Evolutionary conservation across 805 yeast genomes (phyloP).

Genomic region (Kodamaea leandrae): DNA sequence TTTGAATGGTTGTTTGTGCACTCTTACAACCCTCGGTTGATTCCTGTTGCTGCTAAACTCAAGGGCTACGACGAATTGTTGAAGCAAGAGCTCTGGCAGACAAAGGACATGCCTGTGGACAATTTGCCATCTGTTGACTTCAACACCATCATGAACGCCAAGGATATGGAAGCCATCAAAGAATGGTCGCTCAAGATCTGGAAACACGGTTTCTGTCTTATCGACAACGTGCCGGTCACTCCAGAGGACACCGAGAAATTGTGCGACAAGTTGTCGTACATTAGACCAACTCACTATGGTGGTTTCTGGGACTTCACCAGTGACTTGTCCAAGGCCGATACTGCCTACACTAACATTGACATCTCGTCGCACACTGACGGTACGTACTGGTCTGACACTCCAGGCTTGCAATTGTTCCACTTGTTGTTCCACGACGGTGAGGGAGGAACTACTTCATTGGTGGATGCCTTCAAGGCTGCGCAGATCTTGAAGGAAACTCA

Average conservation of each 20-base stretch:
- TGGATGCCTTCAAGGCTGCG: constrained; percentile 66
- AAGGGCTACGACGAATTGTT: constrained; percentile 29
- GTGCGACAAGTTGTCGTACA: constrained; percentile 55
- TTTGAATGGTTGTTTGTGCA: constrained; percentile 47
- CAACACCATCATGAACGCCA: constrained; percentile 39
- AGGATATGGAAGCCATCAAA: constrained; percentile 40
- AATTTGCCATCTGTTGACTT: constrained; percentile 50
- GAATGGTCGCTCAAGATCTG: constrained; percentile 56
- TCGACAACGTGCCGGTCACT: constrained; percentile 57
- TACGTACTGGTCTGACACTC: constrained; percentile 71
- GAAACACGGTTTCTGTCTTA: constrained; percentile 59
- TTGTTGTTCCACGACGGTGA: constrained; percentile 59
- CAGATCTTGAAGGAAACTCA: constrained; percentile 40
- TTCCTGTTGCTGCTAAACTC: constrained; percentile 18
- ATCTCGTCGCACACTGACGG: constrained; percentile 70
- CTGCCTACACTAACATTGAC: constrained; percentile 68
- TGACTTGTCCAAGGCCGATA: constrained; percentile 63
- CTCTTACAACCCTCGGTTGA: constrained; percentile 50
- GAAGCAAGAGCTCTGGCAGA: constrained; percentile 43
- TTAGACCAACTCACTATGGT: constrained; percentile 72
- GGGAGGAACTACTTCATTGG: constrained; percentile 68
- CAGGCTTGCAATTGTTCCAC: constrained; percentile 69
- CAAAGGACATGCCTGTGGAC: constrained; percentile 31
- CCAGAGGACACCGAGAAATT: constrained; percentile 59
- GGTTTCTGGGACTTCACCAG: constrained; percentile 79